Base-by-base conservation (phyloP, 305 asterid genomes). In the Solanum hybrid region DNA sequence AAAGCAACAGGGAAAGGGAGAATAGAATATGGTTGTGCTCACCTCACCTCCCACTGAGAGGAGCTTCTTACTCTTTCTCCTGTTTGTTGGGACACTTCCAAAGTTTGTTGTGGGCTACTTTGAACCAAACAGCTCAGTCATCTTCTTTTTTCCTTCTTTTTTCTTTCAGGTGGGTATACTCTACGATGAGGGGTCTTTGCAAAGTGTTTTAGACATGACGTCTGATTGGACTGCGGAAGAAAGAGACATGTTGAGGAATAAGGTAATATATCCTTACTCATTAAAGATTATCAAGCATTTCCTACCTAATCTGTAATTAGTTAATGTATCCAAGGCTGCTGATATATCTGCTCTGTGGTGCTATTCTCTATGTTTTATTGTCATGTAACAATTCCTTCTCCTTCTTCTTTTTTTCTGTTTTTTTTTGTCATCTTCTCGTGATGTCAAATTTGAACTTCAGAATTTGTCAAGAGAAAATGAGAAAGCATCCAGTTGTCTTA, bases 201-300 rank as follows among this genome's bases (percentile, higher is more conserved):
- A 97, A 94, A 92, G 91, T 87, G 95, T 94, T 91, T 93, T 97
- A 89, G 99, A 96, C 91, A 87, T 97, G 92, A 95, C 95, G 24
- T 95, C 96, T 37, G 99, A 97, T 91, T 97, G 99, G 99, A 96
- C 99, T 37, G 76, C 80, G 12, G 95, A 90, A 92, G 99, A 97
- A 93, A 93, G 98, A 89, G 94, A 92, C 88, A 97, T 97, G 99
- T 94, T 96, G 73, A 95, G 99, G 93, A 93, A 94, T 93, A 94
- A 96, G 99, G 99, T 97, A 91, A 90, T 75, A 34, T 38, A 4
- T 15, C 42, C 87, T 40, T 38, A 4, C 24, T 29, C 31, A 24
- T 88, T 32, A 69, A 40, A 86, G 4, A 72, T 13, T 27, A 38
- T 7, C 19, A 35, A 0, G 69, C 86, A 80, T 38, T 38, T 78